phyloP scores from a whole-genome alignment of 2,329 filamentous ascomycete genomes.

The Huntiella moniliformis region DNA sequence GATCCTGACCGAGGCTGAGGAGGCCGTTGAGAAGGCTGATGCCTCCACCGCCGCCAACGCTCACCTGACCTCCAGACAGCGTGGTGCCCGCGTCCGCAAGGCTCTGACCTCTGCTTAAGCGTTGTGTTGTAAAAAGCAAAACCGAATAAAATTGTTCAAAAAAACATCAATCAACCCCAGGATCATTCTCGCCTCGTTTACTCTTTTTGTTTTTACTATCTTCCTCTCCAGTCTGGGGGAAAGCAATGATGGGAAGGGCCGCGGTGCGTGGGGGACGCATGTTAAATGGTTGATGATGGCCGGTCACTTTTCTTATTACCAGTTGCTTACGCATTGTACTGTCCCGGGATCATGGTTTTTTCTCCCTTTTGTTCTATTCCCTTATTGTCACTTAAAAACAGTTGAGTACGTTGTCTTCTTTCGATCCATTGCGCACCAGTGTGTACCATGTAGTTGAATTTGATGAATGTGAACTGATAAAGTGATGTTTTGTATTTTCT shows the following conservation, averaged over 20 bases:
- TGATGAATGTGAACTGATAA: too few species aligned
- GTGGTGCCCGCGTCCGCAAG: slow-evolving; percentile 48
- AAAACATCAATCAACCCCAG: slow-evolving; percentile 14
- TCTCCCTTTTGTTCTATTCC: slow-evolving; percentile 1
- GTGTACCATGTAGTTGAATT: neutral
- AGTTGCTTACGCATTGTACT: neutral
- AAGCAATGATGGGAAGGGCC: too few species aligned
- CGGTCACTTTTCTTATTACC: neutral
- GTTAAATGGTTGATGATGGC: too few species aligned
- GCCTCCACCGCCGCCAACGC: slow-evolving; percentile 50
- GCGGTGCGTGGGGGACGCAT: too few species aligned
- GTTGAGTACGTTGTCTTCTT: too few species aligned
- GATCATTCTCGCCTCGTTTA: too few species aligned
- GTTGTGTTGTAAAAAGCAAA: slow-evolving; percentile 7
- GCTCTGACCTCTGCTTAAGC: slow-evolving; percentile 46
- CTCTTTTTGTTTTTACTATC: too few species aligned
- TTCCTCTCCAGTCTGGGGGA: too few species aligned
- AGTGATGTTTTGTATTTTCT: too few species aligned
- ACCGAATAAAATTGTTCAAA: slow-evolving; percentile 18
- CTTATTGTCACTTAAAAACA: slow-evolving; percentile 4
- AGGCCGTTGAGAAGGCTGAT: slow-evolving; percentile 85
- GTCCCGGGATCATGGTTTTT: slow-evolving; percentile 1
- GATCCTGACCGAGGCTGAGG: slow-evolving; percentile 94
- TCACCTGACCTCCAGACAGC: slow-evolving; percentile 78
- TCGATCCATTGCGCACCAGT: too few species aligned